phyloP scores from a whole-genome alignment of 179 eudicot species.

The Silene coronaria region DNA sequence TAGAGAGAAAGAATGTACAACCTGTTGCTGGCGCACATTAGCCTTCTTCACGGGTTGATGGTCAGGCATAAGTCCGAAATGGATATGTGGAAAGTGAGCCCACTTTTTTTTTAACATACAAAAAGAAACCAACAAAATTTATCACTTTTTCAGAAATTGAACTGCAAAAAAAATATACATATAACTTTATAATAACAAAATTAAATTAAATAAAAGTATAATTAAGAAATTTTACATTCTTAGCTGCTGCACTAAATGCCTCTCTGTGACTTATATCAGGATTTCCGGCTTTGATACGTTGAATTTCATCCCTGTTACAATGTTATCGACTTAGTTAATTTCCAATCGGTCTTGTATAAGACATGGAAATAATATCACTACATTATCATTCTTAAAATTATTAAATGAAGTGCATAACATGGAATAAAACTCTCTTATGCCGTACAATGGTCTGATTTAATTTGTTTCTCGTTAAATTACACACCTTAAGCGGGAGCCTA shows the following conservation, averaged over 20 bases:
- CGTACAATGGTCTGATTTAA: no score
- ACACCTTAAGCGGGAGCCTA: background rate
- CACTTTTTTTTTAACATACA: conserved; percentile 44
- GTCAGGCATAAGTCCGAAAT: conserved; percentile 91
- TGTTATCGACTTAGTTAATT: background rate
- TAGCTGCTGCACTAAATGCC: conserved; percentile 98
- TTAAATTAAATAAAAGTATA: background rate
- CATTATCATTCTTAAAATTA: no score
- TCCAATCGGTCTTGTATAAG: background rate
- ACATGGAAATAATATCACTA: background rate
- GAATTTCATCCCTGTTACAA: conserved; percentile 81
- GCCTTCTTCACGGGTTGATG: conserved; percentile 88
- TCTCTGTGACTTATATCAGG: conserved; percentile 97
- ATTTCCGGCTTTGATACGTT: conserved; percentile 94
- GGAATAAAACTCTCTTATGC: no score
- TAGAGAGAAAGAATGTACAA: conserved; percentile 23
- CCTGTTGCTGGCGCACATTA: conserved; percentile 70
- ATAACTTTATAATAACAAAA: background rate
- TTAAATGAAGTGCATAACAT: no score
- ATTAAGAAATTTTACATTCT: conserved; percentile 49
- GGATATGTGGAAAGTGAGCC: conserved; percentile 96
- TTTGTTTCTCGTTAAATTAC: no score
- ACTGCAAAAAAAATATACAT: background rate
- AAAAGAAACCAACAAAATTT: conserved; percentile 16
- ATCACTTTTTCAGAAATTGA: background rate